These are phyloP conservation scores for Neonectria punicea DNA, from an alignment of 2,329 filamentous ascomycete genomes.

Conservation along the genomic window DNA sequence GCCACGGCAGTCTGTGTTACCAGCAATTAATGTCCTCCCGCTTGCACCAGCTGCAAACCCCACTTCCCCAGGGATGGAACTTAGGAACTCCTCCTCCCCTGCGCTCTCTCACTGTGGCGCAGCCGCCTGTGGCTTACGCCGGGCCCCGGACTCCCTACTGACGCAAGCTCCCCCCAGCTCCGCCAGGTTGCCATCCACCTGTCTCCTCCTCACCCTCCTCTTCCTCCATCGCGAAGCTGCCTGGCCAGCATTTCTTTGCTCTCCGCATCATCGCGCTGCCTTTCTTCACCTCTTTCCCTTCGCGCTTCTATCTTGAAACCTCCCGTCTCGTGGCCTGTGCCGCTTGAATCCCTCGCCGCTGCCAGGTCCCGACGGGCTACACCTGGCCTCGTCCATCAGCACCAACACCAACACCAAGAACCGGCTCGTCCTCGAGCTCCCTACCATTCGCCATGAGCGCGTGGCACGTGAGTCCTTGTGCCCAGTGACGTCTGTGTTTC, in stretches of 20 bases:
- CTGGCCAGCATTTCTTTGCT: slow-evolving; percentile 30
- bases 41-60: neutral
- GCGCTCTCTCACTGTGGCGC: slow-evolving; percentile 17
- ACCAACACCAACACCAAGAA: slow-evolving; percentile 5
- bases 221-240: slow-evolving; percentile 37
- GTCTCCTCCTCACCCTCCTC: slow-evolving; percentile 33
- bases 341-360: neutral
- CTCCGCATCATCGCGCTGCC: slow-evolving; percentile 15
- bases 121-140: slow-evolving; percentile 30
- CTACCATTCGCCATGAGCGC: slow-evolving; percentile 49
- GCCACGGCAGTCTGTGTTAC: neutral
- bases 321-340: neutral
- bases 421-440: slow-evolving; percentile 31
- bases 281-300: slow-evolving; percentile 7
- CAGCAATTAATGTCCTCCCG: no score
- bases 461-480: slow-evolving; percentile 51
- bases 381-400: slow-evolving; percentile 18
- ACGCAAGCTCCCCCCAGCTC: slow-evolving; percentile 41
- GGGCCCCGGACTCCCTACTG: slow-evolving; percentile 28
- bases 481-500: neutral
- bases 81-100: neutral
- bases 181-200: slow-evolving; percentile 4
- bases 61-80: slow-evolving; percentile 11
- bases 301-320: neutral
- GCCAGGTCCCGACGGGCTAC: slow-evolving; percentile 32